A percentile compares a stretch with the other conserved stretches of the same genome.
Conservation (phyloP, 2,329 filamentous ascomycete species). For the Neocucurbitaria cava region DNA sequence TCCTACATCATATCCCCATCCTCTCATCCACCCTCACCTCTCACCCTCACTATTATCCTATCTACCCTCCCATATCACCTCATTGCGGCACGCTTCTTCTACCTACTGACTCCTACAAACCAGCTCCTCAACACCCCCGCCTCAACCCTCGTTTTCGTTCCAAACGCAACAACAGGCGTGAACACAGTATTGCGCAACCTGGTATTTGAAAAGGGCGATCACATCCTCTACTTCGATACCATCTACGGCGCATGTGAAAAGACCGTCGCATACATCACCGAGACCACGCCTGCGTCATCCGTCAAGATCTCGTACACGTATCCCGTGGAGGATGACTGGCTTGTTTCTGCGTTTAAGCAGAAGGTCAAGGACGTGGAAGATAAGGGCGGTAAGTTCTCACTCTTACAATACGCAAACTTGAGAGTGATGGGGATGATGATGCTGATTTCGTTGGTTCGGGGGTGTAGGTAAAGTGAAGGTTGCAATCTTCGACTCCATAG, state of each 20-base stretch:
- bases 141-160: slow-evolving; percentile 75
- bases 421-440: not conserved
- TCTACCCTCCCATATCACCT: not conserved
- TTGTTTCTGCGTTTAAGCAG: slow-evolving; percentile 67
- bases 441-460: not conserved
- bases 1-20: not conserved
- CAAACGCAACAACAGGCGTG: slow-evolving; percentile 79
- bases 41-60: not conserved
- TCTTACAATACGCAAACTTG: not conserved
- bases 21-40: not conserved
- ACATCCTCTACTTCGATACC: slow-evolving; percentile 79
- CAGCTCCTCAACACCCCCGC: slow-evolving; percentile 68
- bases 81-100: no score
- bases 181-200: slow-evolving; percentile 84
- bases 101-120: slow-evolving; percentile 22
- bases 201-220: slow-evolving; percentile 71
- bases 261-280: slow-evolving; percentile 73
- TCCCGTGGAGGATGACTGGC: slow-evolving; percentile 72
- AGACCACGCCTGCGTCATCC: slow-evolving; percentile 63
- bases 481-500: slow-evolving; percentile 81
- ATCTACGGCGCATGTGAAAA: slow-evolving; percentile 82
- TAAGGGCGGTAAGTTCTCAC: slow-evolving; percentile 57
- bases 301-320: slow-evolving; percentile 68
- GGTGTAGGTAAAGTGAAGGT: slow-evolving; percentile 60
- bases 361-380: slow-evolving; percentile 62